These are phyloP conservation scores for Apiospora sp. DNA, from an alignment of 2,329 filamentous ascomycete species.

Conservation along the genomic window DNA sequence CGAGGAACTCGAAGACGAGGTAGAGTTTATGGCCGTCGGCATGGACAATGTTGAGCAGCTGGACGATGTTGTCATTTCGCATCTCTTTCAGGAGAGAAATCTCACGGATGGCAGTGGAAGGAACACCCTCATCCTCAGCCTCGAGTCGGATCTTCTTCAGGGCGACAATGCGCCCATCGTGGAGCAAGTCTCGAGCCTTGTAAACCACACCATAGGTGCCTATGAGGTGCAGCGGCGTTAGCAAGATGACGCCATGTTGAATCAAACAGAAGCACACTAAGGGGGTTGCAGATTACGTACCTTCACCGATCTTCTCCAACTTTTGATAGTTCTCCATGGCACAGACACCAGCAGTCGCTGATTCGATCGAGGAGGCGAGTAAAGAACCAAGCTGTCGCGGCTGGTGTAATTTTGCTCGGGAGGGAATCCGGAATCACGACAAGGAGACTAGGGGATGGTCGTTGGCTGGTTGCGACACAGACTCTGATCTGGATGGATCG, in stretches of 20 bases:
- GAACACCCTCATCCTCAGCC: slow-evolving; percentile 92
- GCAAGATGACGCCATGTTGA: slow-evolving; percentile 16
- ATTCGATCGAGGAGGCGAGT: slow-evolving; percentile 25
- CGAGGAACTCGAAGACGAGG: slow-evolving; percentile 90
- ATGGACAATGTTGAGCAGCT: slow-evolving; percentile 90
- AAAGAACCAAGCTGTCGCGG: not conserved
- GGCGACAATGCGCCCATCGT: slow-evolving; percentile 85
- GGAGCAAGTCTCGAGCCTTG: slow-evolving; percentile 86
- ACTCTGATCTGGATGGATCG: slow-evolving; percentile 5
- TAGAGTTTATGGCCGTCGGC: slow-evolving; percentile 95
- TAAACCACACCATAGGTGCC: slow-evolving; percentile 96
- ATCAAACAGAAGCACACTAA: not conserved
- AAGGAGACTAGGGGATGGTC: not conserved
- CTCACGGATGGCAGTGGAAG: slow-evolving; percentile 91
- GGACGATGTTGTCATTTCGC: slow-evolving; percentile 89
- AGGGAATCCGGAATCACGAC: not conserved
- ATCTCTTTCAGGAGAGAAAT: slow-evolving; percentile 95
- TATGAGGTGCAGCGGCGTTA: slow-evolving; percentile 44
- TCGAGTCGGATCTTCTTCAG: slow-evolving; percentile 96
- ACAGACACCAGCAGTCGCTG: slow-evolving; percentile 24
- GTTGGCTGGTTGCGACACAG: slow-evolving; percentile 16
- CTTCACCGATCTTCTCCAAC: slow-evolving; percentile 95
- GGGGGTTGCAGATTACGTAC: slow-evolving; percentile 57
- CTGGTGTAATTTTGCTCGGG: not conserved
- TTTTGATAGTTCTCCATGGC: slow-evolving; percentile 96